phyloP scores from a whole-genome alignment of 495 filamentous ascomycete genomes.

The Glonium stellatum region DNA sequence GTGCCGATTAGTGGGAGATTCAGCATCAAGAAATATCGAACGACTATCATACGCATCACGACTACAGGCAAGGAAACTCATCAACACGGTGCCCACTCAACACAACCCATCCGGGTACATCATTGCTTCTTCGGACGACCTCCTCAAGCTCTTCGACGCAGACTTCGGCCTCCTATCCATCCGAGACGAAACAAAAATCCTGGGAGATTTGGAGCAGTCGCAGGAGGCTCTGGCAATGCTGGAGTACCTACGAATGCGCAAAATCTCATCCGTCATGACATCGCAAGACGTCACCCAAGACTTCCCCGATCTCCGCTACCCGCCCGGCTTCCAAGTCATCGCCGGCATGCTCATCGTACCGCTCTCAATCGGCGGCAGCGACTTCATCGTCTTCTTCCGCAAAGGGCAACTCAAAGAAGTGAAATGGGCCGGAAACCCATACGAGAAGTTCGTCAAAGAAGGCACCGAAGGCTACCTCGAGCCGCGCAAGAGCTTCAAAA shows the following conservation, averaged over 20 bases:
- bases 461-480: constrained; percentile 66
- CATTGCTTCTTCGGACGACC: constrained; percentile 80
- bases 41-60: constrained; percentile 79
- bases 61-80: constrained; percentile 74
- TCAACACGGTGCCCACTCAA: constrained; percentile 69
- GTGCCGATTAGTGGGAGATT: constrained; percentile 87
- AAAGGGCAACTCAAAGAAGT: constrained; percentile 71
- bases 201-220: constrained; percentile 66
- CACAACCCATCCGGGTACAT: constrained; percentile 88
- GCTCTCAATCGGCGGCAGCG: constrained; percentile 63
- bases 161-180: constrained; percentile 86
- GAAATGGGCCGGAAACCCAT: constrained; percentile 91
- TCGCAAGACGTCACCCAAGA: constrained; percentile 72
- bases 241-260: constrained; percentile 74
- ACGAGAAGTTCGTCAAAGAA: constrained; percentile 65
- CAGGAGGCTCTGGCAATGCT: constrained; percentile 83
- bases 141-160: constrained; percentile 78
- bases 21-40: constrained; percentile 81
- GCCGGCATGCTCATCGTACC: constrained; percentile 82
- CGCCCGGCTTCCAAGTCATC: constrained; percentile 70
- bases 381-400: constrained; percentile 92
- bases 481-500: constrained; percentile 69
- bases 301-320: constrained; percentile 76
- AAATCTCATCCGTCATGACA: constrained; percentile 67
- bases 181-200: constrained; percentile 76